Base-by-base conservation (phyloP, 306 rosid genomes). In the Quercus robur region DNA sequence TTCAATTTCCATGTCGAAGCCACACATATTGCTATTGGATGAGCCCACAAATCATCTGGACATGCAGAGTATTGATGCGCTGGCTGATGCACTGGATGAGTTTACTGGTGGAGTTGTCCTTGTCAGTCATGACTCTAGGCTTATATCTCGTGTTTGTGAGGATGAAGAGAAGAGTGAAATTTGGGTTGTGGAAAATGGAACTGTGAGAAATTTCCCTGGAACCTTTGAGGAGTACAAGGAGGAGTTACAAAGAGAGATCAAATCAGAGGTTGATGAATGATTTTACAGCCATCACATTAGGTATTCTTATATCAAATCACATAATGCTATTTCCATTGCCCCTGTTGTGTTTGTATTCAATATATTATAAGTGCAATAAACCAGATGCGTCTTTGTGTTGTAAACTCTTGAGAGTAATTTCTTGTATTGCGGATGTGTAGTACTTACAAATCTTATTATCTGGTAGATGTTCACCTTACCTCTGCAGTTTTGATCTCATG, bases 61-160 rank as follows among this genome's bases (percentile, higher is more conserved):
- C 76, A 92, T 92, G 97, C 94, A 92, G 87, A 92, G 97, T 66
- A 92, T 92, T 51, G 94, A 92, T 78, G 94, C 97, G 15, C 86
- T 91, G 67, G 94, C 92, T 11, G 92, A 90, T 73, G 92, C 92
- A 57, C 86, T 90, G 19, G 94, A 92, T 77, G 94, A 89, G 76
- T 91, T 91, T 86, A 90, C 89, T 0, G 94, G 94, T 21, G 97
- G 97, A 59, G 97, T 91, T 73, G 94, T 89, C 70, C 90, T 91
- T 61, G 97, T 91, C 31, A 91, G 97, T 85, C 97, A 92, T 49
- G 97, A 92, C 76, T 90, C 97, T 1, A 83, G 97, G 71, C 81
- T 92, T 84, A 92, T 92, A 77, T 90, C 97, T 25, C 86, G 89
- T 19, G 97, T 92, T 2, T 92, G 97, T 14, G 94, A 90, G 1